Conservation (phyloP, 129 eudicot genomes). For the Heracleum sosnowskyi region DNA sequence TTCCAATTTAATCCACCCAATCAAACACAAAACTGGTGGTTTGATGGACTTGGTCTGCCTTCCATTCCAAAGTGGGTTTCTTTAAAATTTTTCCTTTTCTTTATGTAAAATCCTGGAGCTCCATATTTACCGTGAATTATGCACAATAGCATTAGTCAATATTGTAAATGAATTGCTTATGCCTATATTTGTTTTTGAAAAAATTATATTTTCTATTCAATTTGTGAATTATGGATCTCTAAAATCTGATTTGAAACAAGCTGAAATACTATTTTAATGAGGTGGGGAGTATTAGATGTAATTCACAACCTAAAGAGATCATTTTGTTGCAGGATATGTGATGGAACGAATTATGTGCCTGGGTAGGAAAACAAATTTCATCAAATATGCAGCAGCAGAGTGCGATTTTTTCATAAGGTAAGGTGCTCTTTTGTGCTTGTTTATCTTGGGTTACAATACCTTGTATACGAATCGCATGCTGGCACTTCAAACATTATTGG, state of each 20-base stretch:
- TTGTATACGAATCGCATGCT: neutral
- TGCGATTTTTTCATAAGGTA: constrained; percentile 20
- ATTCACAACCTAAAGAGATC: neutral
- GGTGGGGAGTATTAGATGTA: neutral
- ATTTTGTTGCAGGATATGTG: constrained; percentile 37
- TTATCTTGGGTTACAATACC: neutral
- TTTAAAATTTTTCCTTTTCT: neutral
- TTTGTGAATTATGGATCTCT: neutral
- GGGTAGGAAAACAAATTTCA: constrained; percentile 19
- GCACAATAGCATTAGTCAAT: neutral
- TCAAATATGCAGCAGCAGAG: constrained; percentile 28
- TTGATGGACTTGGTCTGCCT: neutral
- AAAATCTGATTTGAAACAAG: neutral
- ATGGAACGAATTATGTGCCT: constrained; percentile 31
- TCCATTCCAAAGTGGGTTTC: neutral
- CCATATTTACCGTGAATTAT: neutral
- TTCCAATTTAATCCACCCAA: too few species aligned
- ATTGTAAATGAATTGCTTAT: neutral
- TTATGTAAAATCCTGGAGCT: neutral
- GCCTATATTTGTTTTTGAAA: neutral
- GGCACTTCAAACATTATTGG: neutral
- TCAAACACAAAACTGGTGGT: too few species aligned
- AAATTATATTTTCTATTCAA: neutral
- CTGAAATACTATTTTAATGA: neutral
- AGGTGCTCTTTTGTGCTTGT: neutral